Conservation (phyloP, 2,329 filamentous ascomycete genomes). For the Paecilomyces variotii region DNA sequence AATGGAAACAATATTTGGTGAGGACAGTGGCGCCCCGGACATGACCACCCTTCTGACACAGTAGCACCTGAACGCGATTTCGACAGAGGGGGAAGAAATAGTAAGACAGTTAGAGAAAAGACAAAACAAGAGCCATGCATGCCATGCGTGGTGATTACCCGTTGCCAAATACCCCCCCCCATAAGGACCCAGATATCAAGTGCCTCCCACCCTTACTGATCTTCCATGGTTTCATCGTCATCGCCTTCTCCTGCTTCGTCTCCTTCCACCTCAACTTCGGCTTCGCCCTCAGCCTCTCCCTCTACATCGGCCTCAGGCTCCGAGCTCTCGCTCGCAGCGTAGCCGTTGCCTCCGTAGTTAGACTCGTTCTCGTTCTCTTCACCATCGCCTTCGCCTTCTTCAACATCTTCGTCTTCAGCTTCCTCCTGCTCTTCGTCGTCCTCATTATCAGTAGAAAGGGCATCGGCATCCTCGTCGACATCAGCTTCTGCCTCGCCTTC, state of each 20-base stretch:
- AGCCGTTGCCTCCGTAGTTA: conserved; percentile 22
- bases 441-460: conserved; percentile 13
- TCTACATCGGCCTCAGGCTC: conserved; percentile 7
- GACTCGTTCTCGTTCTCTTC: conserved; percentile 25
- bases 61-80: background rate
- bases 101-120: conserved; percentile 1
- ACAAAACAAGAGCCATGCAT: conserved; percentile 5
- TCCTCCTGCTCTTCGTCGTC: conserved; percentile 11
- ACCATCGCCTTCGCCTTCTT: conserved; percentile 20
- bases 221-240: conserved; percentile 17
- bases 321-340: conserved; percentile 21
- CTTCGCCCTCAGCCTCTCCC: conserved; percentile 15
- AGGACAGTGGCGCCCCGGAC: background rate
- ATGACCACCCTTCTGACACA: background rate
- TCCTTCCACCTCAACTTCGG: conserved; percentile 12
- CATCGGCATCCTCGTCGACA: conserved; percentile 16
- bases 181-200: conserved; percentile 6
- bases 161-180: background rate
- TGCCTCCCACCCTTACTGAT: conserved; percentile 9
- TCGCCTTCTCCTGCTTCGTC: conserved; percentile 5
- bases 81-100: background rate
- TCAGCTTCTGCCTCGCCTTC: background rate
- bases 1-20: background rate
- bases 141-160: background rate
- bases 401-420: conserved; percentile 28